Evolutionary conservation across 2,329 filamentous ascomycete species (phyloP), one percentile per base, ranked within the genome.

Genomic region (Leptographium lundbergii): DNA sequence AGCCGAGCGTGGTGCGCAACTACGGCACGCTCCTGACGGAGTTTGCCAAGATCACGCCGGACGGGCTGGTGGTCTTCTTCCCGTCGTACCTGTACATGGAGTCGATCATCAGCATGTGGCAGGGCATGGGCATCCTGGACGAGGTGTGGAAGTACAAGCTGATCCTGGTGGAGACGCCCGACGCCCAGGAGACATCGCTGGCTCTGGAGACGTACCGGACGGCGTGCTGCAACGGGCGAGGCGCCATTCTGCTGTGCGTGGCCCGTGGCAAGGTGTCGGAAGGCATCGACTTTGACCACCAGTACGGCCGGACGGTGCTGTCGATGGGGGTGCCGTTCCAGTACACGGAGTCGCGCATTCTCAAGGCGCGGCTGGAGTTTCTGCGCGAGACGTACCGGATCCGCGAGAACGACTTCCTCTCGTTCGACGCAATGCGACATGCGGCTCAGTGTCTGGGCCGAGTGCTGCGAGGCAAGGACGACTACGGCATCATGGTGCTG

Each of bases 41-140:
- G 69, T 97, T 99, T 70, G 89, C 91, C 58, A 95, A 92, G 71
- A 86, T 97, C 64, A 99, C 94, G 0, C 95, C 94, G 0, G 94
- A 99, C 67, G 94, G 94, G 36, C 86, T 99, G 72, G 94, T 99
- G n/a, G 94, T 99, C 47, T 99, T 99, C 77, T 99, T 99, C 70
- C 95, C 94, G 0, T 96, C 91, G 0, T 99, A 99, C 67, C 81
- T 99, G 1, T 99, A 99, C 75, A 97, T 99, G 94, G 94, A 99
- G 70, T 94, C 88, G 57, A 97, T 97, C 70, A 96, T 99, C 70
- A 92, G 88, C 70, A 96, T 96, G 85, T 99, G 94, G 94, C 94
- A 99, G 71, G 91, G 90, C 59, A 97, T 97, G 91, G 91, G 91
- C 29, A 96, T 97, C 63, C 77, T 99, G 42, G 94, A 99, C 72